Percentiles rank a stretch among this genome's conserved stretches.
Evolutionary conservation across 306 rosid genomes (phyloP).

Genomic region (Calophaca sinica): DNA sequence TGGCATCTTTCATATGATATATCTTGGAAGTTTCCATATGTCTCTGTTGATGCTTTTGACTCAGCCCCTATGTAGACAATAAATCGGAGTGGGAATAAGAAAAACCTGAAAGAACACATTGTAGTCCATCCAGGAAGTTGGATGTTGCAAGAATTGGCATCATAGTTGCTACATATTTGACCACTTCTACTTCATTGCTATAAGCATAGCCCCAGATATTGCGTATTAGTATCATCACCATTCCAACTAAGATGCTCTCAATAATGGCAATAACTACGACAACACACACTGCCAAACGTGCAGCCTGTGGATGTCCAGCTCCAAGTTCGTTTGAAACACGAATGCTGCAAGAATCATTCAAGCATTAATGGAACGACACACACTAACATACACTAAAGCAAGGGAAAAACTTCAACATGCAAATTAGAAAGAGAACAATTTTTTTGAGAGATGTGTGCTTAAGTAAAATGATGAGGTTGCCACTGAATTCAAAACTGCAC

Average conservation of each 20-base stretch:
- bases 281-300: constrained; percentile 49
- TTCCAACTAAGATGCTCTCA: constrained; percentile 53
- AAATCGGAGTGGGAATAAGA: background rate
- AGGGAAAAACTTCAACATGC: background rate
- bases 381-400: background rate
- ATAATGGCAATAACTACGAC: constrained; percentile 44
- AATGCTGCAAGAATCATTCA: constrained; percentile 54
- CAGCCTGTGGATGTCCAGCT: constrained; percentile 49
- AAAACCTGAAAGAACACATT: constrained; percentile 81
- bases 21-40: background rate
- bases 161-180: constrained; percentile 63
- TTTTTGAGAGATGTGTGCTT: background rate
- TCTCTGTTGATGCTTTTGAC: background rate
- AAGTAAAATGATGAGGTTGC: background rate
- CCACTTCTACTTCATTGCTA: constrained; percentile 68
- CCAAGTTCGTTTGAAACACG: constrained; percentile 57
- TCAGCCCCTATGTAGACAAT: background rate
- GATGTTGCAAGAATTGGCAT: constrained; percentile 73
- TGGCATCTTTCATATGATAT: background rate
- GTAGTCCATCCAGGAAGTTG: constrained; percentile 76
- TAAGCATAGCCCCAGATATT: constrained; percentile 79
- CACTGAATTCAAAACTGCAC: constrained; percentile 30
- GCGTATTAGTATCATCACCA: constrained; percentile 60
- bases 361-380: background rate
- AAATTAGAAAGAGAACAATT: background rate